Conservation (phyloP, 352 stramenopile genomes). For the Globisporangium ultimum region DNA sequence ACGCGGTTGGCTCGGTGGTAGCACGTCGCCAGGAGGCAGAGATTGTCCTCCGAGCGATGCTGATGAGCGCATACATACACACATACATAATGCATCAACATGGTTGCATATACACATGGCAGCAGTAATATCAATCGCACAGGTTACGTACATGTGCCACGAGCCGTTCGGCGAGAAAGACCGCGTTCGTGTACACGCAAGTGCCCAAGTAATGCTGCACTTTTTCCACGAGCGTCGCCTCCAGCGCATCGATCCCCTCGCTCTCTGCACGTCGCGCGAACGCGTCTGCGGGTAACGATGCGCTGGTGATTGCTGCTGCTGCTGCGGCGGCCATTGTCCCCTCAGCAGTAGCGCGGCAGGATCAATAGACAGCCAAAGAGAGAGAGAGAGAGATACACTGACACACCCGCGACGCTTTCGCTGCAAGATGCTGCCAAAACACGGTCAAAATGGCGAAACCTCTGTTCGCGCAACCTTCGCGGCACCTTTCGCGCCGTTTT, state of each 20-base stretch:
- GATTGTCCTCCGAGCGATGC: conserved; percentile 55
- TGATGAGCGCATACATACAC: conserved; percentile 12
- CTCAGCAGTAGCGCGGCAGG: neutral
- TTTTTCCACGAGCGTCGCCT: conserved; percentile 41
- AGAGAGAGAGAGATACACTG: neutral
- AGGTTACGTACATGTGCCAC: conserved; percentile 59
- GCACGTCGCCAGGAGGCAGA: conserved; percentile 54
- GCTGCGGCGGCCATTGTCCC: conserved; percentile 9
- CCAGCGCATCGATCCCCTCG: conserved; percentile 27
- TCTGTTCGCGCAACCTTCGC: conserved; percentile 22
- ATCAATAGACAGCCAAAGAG: neutral
- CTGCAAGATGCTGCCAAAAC: neutral
- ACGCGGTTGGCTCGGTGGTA: conserved; percentile 59
- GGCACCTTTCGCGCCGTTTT: conserved; percentile 4
- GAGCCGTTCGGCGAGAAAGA: conserved; percentile 80
- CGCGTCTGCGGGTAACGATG: neutral
- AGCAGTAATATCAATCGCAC: neutral
- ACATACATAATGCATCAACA: conserved; percentile 5
- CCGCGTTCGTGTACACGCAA: conserved; percentile 64
- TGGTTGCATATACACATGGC: neutral
- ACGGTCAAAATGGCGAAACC: neutral
- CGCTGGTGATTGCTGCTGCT: neutral
- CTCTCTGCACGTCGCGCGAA: neutral
- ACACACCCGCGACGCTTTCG: neutral
- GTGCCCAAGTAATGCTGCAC: conserved; percentile 49